Base-by-base conservation (phyloP, 768 basidiomycete species). In the Leccinum sublutescens region DNA sequence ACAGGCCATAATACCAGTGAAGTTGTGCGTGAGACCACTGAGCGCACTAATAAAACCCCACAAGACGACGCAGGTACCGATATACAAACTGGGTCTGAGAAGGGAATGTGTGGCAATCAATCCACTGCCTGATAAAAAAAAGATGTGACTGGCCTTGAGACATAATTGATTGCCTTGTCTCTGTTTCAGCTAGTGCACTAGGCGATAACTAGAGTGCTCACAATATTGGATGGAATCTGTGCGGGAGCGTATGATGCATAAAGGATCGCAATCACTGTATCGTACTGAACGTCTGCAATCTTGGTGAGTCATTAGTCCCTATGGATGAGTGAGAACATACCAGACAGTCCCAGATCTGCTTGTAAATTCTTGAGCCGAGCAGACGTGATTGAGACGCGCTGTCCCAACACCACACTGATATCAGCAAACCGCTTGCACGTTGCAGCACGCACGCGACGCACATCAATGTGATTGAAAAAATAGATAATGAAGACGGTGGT, bases 391-490 rank as follows among this genome's bases (percentile, higher is more conserved):
- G 38, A 40, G 17, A 3, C 3, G 17, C 38, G 38, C 38, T 40
- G 17, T n/a, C 17, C 6, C 17, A 8, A n/a, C 12, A 38, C 23
- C 2, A 31, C 21, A 49, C 21, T 38, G 2, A 38, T 17, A n/a
- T 55, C 45, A 61, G 9, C 7, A 27, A 12, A 15, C 47, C 29
- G 4, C 11, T 5, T 15, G 29, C 23, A 9, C 27, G 21, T 21
- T 17, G 10, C 25, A 47, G 50, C 25, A 52, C 14, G 27, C 27
- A 48, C 2, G 27, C 34, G 1, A 65, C 72, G 61, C 59, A 87
- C 86, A 68, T 87, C 85, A 59, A 88, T 85, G 62, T 85, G 86
- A 62, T 87, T 88, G 82, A 87, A 81, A 59, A 88, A 79, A 62
- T 74, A 86, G 34, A 87, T 84, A 54, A 85, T 54, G 19, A 85